Conservation (phyloP, 73 alveolate genomes). For the Paramecium tetraurelia region DNA sequence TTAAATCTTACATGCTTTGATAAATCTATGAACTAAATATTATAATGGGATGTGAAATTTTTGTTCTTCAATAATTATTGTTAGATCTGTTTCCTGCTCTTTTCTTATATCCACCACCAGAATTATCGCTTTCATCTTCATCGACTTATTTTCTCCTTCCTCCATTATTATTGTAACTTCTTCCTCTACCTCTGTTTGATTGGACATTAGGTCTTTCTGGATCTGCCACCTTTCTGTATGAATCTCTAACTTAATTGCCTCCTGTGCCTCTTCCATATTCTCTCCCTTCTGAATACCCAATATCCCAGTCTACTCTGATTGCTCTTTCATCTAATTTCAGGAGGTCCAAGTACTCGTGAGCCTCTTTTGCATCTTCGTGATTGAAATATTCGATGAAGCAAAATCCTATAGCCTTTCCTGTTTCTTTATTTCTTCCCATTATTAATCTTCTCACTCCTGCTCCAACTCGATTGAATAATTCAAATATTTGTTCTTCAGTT, state of each 20-base stretch:
- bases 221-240: conserved; percentile 72
- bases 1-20: no score
- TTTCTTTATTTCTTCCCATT: conserved; percentile 57
- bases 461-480: conserved; percentile 94
- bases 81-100: not conserved
- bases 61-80: not conserved
- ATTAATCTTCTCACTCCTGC: conserved; percentile 79
- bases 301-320: conserved; percentile 98
- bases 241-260: conserved; percentile 94
- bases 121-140: conserved; percentile 9
- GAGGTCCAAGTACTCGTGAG: conserved; percentile 47
- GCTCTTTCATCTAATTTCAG: conserved; percentile 88
- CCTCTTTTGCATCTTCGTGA: conserved; percentile 82
- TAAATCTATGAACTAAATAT: not conserved
- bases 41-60: not conserved
- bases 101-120: conserved; percentile 3
- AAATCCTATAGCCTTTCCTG: conserved; percentile 92
- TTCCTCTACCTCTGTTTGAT: not conserved
- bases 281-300: conserved; percentile 97
- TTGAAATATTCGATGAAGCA: conserved; percentile 96
- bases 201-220: conserved; percentile 48
- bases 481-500: conserved; percentile 93
- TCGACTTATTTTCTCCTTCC: not conserved
- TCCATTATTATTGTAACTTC: not conserved
- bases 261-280: conserved; percentile 97